These are phyloP conservation scores for Paramecium sexaurelia DNA, from an alignment of 73 alveolate species.

Conservation along the genomic window DNA sequence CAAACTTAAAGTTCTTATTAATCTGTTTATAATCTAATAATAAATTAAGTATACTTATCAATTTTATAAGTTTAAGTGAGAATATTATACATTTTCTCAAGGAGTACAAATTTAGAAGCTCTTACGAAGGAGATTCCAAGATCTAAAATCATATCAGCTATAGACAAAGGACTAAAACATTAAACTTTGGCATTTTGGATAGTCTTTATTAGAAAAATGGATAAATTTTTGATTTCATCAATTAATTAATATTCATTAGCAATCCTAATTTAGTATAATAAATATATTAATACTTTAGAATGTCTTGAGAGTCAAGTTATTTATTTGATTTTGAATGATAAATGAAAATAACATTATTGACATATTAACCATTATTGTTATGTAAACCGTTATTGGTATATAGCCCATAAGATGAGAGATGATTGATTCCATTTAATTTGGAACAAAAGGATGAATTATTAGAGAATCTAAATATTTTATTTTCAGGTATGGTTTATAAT, in stretches of 20 bases:
- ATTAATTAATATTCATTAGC: constrained; percentile 34
- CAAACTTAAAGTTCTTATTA: background rate
- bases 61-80: background rate
- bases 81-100: background rate
- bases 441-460: background rate
- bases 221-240: constrained; percentile 13
- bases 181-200: constrained; percentile 37
- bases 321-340: background rate
- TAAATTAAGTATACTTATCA: constrained; percentile 6
- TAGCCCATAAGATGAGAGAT: background rate
- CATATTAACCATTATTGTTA: background rate
- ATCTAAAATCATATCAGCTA: constrained; percentile 52
- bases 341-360: background rate
- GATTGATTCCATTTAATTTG: background rate
- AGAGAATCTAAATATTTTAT: background rate
- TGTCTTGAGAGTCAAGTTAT: background rate
- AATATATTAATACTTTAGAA: background rate
- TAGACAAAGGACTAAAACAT: constrained; percentile 44
- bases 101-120: constrained; percentile 34
- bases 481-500: background rate
- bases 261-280: background rate
- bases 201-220: background rate
- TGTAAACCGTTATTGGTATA: background rate
- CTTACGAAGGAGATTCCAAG: constrained; percentile 44
- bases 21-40: constrained; percentile 3